Base-by-base conservation (phyloP, 768 basidiomycete species). In the Fomitopsis pulvina region DNA sequence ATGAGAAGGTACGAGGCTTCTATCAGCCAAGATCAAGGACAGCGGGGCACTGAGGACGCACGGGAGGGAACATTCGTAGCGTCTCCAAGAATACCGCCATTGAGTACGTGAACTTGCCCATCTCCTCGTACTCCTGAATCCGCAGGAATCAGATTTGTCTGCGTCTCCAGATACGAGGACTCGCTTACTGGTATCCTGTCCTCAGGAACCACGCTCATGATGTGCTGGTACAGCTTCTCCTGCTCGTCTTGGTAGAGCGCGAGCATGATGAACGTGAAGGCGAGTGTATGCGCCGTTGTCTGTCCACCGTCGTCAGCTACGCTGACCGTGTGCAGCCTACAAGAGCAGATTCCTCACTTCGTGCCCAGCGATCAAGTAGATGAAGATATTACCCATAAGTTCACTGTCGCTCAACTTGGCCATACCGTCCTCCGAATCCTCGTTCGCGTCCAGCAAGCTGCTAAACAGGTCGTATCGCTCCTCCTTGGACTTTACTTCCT, bases 401-500 rank as follows among this genome's bases (percentile, higher is more conserved):
- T 78, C 77, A 22, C 58, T 63, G 30, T 77, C 73, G 5, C 63
- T 67, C 41, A 78, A 56, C 49, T 64, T 67, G 6, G 57, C 42
- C 10, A 45, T 53, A 3, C 50, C 63, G 22, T 66, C 54, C 0
- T 42, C 28, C 44, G 68, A 70, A 21, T 66, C 65, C 45, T 71
- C 69, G 57, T 73, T 79, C 4, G 76, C 75, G 47, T 68, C 68
- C 21, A 81, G 60, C 24, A 80, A 64, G 52, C 67, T 73, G 51
- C 64, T 75, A 53, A 81, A 74, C n/a, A 81, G 60, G 60, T 81
- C 79, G 46, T 73, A 58, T 29, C 67, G 66, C 47, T 70, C 68
- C 43, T 61, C 66, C 42, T 69, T 69, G 40, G 53, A 57, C 49
- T 61, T 62, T 5, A 63, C 56, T 3, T 51, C 52, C 39, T 68